Evolutionary conservation across 2,329 filamentous ascomycete genomes (phyloP).

Genomic region (Pyricularia sp.): DNA sequence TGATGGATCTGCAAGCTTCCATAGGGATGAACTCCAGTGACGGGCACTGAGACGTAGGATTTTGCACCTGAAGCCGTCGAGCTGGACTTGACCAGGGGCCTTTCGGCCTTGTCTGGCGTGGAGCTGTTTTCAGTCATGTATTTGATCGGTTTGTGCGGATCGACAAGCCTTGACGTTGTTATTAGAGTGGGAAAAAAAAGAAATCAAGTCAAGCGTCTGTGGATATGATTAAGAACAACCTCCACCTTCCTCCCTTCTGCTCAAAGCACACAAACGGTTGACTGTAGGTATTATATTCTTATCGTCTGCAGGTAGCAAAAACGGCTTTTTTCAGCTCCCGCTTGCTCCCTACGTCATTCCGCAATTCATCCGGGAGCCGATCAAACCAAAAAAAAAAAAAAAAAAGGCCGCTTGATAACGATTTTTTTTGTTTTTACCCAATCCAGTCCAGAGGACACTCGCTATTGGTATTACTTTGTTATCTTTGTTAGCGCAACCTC

Average conservation of each 20-base stretch:
- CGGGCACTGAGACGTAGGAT: slow-evolving; percentile 27
- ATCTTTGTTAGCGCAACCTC: neutral
- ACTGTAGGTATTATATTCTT: too few species aligned
- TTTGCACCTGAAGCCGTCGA: too few species aligned
- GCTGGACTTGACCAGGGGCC: too few species aligned
- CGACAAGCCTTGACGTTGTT: too few species aligned
- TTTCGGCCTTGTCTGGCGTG: neutral
- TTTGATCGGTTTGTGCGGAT: neutral
- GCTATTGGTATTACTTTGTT: neutral
- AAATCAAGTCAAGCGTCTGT: too few species aligned
- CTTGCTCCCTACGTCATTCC: neutral
- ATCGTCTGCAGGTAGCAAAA: too few species aligned
- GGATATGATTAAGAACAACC: too few species aligned
- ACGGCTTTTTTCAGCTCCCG: neutral
- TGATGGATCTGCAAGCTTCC: slow-evolving; percentile 32
- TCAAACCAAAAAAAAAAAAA: too few species aligned
- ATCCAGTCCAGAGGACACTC: neutral
- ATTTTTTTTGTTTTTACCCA: too few species aligned
- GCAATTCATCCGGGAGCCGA: neutral
- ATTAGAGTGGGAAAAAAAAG: too few species aligned
- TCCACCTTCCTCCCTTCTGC: neutral
- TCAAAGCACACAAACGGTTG: too few species aligned
- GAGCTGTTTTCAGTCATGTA: neutral
- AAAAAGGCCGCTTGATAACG: neutral
- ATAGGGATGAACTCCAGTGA: slow-evolving; percentile 29